These are phyloP conservation scores for Amyloporia xantha DNA, from an alignment of 768 basidiomycete genomes.

Conservation along the genomic window DNA sequence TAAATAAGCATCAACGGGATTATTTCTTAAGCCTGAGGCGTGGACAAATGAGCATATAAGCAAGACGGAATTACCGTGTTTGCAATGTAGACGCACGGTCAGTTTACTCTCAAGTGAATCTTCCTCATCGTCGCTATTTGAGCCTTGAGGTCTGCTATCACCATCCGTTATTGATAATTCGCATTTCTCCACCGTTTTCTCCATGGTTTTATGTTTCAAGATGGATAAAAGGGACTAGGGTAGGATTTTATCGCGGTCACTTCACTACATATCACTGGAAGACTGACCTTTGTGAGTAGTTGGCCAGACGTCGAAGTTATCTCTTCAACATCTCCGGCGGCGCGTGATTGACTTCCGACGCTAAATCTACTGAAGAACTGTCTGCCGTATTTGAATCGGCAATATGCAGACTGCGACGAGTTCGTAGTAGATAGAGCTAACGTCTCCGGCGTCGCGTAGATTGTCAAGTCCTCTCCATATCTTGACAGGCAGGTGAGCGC, in stretches of 20 bases:
- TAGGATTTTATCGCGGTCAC: not conserved
- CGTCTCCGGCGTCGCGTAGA: constrained; percentile 55
- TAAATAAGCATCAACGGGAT: not conserved
- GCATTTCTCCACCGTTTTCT: constrained; percentile 72
- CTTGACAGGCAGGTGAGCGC: constrained; percentile 71
- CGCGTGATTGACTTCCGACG: constrained; percentile 25
- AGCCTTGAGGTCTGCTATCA: constrained; percentile 25
- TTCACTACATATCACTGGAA: not conserved
- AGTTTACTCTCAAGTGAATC: constrained; percentile 69
- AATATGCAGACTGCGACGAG: constrained; percentile 76
- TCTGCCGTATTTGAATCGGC: constrained; percentile 63
- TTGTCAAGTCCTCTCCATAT: constrained; percentile 75
- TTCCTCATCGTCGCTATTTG: constrained; percentile 37
- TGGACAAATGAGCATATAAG: not conserved
- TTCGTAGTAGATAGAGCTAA: constrained; percentile 71
- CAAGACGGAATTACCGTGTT: constrained; percentile 64
- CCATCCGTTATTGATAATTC: constrained; percentile 64
- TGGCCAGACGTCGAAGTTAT: constrained; percentile 50
- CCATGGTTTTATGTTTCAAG: constrained; percentile 64
- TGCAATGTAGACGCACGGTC: constrained; percentile 70
- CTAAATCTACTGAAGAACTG: constrained; percentile 68
- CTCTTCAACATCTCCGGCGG: constrained; percentile 33
- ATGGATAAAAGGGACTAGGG: constrained; percentile 62
- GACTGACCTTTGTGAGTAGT: constrained; percentile 57
- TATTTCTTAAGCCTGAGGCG: constrained; percentile 4